These are phyloP conservation scores for Brassica cretica DNA, from an alignment of 345 rosid species.

Conservation along the genomic window DNA sequence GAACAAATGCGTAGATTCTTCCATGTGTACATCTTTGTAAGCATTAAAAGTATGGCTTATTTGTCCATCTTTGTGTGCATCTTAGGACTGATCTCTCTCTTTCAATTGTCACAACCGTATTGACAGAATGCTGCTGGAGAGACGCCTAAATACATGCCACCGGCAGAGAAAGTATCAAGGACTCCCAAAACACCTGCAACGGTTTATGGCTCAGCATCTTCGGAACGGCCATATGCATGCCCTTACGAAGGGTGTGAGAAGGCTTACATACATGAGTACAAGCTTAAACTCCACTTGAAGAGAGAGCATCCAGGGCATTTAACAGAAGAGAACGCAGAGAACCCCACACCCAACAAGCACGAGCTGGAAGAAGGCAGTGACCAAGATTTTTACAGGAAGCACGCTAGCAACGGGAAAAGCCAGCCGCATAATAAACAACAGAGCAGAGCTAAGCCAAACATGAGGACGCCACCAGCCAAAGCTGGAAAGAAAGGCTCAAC, in stretches of 20 bases:
- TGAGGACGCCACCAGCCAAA: conserved; percentile 71
- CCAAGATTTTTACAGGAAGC: conserved; percentile 73
- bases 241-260: conserved; percentile 92
- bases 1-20: conserved; percentile 4
- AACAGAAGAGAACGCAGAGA: conserved; percentile 67
- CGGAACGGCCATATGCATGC: conserved; percentile 86
- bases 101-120: conserved; percentile 8
- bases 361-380: conserved; percentile 86
- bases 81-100: not conserved
- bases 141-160: conserved; percentile 67
- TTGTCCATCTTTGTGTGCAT: not conserved
- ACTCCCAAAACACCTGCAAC: conserved; percentile 57
- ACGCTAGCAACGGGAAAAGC: conserved; percentile 53
- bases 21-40: not conserved
- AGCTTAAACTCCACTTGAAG: conserved; percentile 91
- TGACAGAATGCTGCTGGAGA: conserved; percentile 59
- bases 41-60: not conserved
- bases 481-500: conserved; percentile 59
- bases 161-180: conserved; percentile 67
- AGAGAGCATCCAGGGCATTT: conserved; percentile 90
- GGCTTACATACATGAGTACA: conserved; percentile 96
- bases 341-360: conserved; percentile 42
- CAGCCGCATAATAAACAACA: conserved; percentile 54
- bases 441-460: conserved; percentile 60
- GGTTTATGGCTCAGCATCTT: conserved; percentile 62